Evolutionary conservation across 768 basidiomycete genomes (phyloP), one percentile per base, ranked within the genome.

Genomic region (Nidularia sp.): DNA sequence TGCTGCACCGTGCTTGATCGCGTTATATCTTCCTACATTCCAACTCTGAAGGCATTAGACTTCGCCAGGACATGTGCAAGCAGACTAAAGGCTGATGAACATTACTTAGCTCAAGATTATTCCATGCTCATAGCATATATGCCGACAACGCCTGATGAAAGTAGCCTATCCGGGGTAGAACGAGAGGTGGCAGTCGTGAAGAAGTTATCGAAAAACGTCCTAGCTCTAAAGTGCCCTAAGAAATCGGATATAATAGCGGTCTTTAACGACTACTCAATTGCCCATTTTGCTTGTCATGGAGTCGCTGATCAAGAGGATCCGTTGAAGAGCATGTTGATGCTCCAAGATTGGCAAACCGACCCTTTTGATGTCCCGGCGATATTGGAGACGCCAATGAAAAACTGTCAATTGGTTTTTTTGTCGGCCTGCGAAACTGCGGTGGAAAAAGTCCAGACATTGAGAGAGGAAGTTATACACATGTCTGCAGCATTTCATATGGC

Each of bases 381-480:
- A 12, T 55, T 65, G 25, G 34, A 48, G 2, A 36, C 52, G 29
- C 52, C 57, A 10, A 52, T 55, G 25, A 35, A 46, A 6, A 32
- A 35, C 4, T 52, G 57, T 8, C 47, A 52, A 35, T 58, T 74
- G 18, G 73, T 70, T 1, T 67, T 70, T 53, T 57, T 74, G 2
- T 72, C 72, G 1, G 71, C 73, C 1, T 74, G 72, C 50, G 61
- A 73, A 48, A 73, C 66, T 2, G 67, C 63, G 0, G n/a, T 48
- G 18, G 58, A 45, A 6, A 61, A 62, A 9, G 60, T 51, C 12
- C 29, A 51, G 9, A 35, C 45, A n/a, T 55, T 68, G 0, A 49
- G 58, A 0, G 64, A 68, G 4, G 72, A 74, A 50, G 63, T 61
- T 0, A 56, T 73, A 2, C 69, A 71, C 56, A 49, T 71, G 1